Evolutionary conservation across 73 alveolate species (phyloP).

Genomic region (Blepharisma stoltei): DNA sequence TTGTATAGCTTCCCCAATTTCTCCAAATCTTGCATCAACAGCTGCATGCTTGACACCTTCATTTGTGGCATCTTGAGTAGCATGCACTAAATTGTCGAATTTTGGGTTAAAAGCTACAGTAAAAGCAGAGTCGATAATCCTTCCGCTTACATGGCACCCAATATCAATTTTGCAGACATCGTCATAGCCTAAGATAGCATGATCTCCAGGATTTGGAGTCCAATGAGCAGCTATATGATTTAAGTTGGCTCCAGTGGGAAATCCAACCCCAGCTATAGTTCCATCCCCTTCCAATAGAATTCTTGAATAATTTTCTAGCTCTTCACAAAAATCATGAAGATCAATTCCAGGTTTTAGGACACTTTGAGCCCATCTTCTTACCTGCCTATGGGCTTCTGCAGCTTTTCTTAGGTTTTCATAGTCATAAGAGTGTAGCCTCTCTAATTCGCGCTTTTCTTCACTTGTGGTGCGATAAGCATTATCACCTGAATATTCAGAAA

Average conservation of each 20-base stretch:
- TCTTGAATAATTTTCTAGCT: constrained; percentile 77
- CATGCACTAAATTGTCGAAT: constrained; percentile 84
- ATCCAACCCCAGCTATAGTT: constrained; percentile 86
- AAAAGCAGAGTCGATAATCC: constrained; percentile 91
- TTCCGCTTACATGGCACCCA: constrained; percentile 93
- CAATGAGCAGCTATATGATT: constrained; percentile 95
- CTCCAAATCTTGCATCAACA: constrained; percentile 93
- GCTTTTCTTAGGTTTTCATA: constrained; percentile 85
- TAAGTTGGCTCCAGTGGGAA: constrained; percentile 93
- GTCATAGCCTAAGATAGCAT: constrained; percentile 65
- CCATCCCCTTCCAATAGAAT: constrained; percentile 78
- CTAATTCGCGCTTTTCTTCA: constrained; percentile 86
- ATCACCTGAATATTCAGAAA: constrained; percentile 67
- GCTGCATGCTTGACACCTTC: constrained; percentile 93
- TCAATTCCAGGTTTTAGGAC: constrained; percentile 89
- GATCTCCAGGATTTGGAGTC: constrained; percentile 93
- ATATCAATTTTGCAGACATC: constrained; percentile 92
- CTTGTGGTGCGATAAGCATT: constrained; percentile 56
- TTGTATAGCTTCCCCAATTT: constrained; percentile 94
- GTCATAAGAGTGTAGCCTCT: constrained; percentile 63
- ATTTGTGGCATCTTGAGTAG: constrained; percentile 94
- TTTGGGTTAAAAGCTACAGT: constrained; percentile 92
- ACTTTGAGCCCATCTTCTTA: constrained; percentile 86
- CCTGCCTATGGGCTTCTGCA: constrained; percentile 97
- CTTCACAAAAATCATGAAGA: constrained; percentile 86